A percentile compares a stretch with the other conserved stretches of the same genome.
These are phyloP conservation scores for Saposhnikovia divaricata DNA, from an alignment of 129 eudicot genomes.

Conservation along the genomic window DNA sequence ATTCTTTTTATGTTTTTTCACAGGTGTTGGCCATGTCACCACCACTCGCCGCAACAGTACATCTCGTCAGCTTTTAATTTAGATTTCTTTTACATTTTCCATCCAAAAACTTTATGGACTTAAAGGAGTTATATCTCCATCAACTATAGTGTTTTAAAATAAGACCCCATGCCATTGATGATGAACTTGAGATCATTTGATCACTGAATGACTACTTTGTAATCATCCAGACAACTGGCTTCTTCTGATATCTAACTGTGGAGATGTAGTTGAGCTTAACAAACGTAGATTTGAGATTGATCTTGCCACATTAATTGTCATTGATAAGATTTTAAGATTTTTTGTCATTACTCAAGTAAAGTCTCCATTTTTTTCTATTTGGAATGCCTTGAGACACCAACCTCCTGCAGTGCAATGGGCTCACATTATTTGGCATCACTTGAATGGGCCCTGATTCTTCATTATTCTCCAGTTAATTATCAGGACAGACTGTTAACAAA, in stretches of 20 bases:
- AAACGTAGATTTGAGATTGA: neutral
- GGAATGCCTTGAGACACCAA: neutral
- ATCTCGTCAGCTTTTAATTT: neutral
- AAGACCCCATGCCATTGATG: neutral
- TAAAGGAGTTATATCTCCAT: neutral
- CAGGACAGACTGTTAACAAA: neutral
- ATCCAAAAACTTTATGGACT: neutral
- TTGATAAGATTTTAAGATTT: too few relatives aligned
- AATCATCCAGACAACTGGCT: neutral
- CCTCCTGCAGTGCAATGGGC: neutral
- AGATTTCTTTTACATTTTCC: neutral
- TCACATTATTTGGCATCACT: neutral
- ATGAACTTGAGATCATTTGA: neutral
- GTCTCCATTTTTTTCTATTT: too few relatives aligned
- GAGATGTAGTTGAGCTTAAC: neutral
- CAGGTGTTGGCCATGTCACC: neutral
- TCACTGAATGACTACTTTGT: neutral
- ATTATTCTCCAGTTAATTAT: neutral
- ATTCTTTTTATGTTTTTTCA: neutral
- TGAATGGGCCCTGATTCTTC: neutral
- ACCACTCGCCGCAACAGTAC: neutral
- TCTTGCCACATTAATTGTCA: neutral
- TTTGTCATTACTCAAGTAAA: neutral
- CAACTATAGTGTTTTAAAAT: too few relatives aligned
- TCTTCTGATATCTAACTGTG: neutral